Conservation (phyloP, 345 rosid species). For the Brassica cretica region DNA sequence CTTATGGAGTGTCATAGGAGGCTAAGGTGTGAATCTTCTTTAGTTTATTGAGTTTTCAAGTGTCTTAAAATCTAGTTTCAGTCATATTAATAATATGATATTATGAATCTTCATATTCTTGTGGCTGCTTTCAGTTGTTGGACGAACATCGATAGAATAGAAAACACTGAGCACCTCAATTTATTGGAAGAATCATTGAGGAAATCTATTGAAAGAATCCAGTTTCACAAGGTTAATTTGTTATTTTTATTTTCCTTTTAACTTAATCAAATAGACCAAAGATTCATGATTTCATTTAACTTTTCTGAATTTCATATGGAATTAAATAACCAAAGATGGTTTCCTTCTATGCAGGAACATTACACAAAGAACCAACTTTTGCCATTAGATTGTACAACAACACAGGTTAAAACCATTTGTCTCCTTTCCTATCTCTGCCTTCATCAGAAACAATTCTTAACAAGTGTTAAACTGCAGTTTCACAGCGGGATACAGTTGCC, state of each 20-base stretch:
- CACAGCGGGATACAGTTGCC: conserved; percentile 63
- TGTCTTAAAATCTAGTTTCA: not conserved
- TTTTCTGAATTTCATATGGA: not conserved
- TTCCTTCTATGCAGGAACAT: conserved; percentile 55
- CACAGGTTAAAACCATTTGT: conserved; percentile 52
- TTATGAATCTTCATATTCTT: not conserved
- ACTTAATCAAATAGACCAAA: not conserved
- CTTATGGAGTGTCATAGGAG: conserved; percentile 68
- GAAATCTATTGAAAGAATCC: conserved; percentile 59
- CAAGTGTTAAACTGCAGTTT: conserved; percentile 46
- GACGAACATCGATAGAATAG: conserved; percentile 68
- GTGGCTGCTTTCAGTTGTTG: conserved; percentile 59
- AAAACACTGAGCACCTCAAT: conserved; percentile 59
- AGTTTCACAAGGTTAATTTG: conserved; percentile 61
- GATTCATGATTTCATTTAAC: conserved; percentile 6
- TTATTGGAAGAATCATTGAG: conserved; percentile 80
- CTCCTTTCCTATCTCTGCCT: not conserved
- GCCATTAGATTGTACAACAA: conserved; percentile 53
- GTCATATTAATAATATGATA: too few species aligned
- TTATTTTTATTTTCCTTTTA: not conserved
- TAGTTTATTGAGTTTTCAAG: conserved; percentile 10
- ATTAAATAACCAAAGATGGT: conserved; percentile 1
- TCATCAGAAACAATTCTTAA: not conserved
- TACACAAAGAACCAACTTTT: conserved; percentile 56
- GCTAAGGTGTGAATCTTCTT: conserved; percentile 57